Percentiles rank a stretch among this genome's conserved stretches.
Conservation (phyloP, 805 yeast species). For the Yarrowia sp. region DNA sequence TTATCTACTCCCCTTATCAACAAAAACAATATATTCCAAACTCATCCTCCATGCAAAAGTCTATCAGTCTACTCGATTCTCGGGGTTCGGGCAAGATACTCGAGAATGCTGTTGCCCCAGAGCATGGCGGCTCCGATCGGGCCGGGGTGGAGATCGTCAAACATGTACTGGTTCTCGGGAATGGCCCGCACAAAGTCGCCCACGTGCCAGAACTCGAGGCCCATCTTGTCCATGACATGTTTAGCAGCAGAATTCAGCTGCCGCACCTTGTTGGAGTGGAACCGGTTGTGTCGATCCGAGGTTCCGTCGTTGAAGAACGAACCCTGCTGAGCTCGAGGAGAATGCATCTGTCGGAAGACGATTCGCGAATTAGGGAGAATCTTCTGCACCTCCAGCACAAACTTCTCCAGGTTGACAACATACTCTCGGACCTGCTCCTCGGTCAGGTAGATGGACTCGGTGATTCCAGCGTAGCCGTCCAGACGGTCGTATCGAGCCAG, state of each 20-base stretch:
- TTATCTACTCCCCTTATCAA: no score
- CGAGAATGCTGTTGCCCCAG: conserved; percentile 40
- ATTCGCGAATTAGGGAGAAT: conserved; percentile 34
- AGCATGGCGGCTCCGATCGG: conserved; percentile 35
- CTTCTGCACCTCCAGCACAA: conserved; percentile 20
- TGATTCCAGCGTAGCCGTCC: conserved; percentile 27
- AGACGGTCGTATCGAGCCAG: conserved; percentile 39
- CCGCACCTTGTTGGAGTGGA: conserved; percentile 40
- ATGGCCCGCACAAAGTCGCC: conserved; percentile 38
- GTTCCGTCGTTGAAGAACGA: conserved; percentile 35
- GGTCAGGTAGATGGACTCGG: conserved; percentile 29
- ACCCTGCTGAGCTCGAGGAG: conserved; percentile 38
- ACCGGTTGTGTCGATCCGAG: conserved; percentile 37
- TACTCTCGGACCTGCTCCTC: conserved; percentile 39
- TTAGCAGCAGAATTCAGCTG: conserved; percentile 39
- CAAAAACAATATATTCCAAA: no score
- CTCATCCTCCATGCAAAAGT: neutral
- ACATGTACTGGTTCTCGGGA: conserved; percentile 40
- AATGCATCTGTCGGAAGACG: conserved; percentile 40
- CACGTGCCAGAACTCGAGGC: conserved; percentile 39
- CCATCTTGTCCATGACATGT: conserved; percentile 28
- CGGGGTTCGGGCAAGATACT: conserved; percentile 39
- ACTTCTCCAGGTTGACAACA: conserved; percentile 22
- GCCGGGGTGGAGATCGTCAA: conserved; percentile 40
- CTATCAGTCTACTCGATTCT: conserved; percentile 6